These are phyloP conservation scores for Spirogloea muscicola DNA, from an alignment of 139 green algal genomes.

Conservation along the genomic window DNA sequence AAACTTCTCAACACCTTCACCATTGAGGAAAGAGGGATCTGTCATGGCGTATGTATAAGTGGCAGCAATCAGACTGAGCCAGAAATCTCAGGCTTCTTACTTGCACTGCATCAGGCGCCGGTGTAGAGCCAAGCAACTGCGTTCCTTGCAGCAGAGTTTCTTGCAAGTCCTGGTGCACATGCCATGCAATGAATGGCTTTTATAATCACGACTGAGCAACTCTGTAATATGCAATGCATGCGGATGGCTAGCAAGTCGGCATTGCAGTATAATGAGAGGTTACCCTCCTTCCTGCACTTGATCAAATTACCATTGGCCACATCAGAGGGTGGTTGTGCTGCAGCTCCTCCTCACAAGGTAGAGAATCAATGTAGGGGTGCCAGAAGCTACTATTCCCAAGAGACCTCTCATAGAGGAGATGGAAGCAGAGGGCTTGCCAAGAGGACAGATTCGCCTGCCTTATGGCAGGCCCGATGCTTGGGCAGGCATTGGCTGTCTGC, in stretches of 20 bases:
- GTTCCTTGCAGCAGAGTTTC: background rate
- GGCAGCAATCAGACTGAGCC: background rate
- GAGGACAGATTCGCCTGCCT: no score
- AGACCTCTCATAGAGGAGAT: conserved; percentile 27
- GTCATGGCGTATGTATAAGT: no score
- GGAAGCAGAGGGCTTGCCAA: conserved; percentile 33
- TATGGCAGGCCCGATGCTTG: no score
- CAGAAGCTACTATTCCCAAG: conserved; percentile 26
- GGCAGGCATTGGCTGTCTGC: no score
- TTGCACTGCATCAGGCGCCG: conserved; percentile 8
- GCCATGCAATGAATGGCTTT: background rate
- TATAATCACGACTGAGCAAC: background rate
- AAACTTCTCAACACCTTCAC: background rate
- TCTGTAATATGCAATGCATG: background rate
- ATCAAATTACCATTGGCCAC: background rate
- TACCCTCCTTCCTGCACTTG: background rate
- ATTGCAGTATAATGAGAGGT: conserved; percentile 10
- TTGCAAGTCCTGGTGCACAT: background rate
- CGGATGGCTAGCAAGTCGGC: background rate
- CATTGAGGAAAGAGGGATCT: background rate
- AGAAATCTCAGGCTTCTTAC: background rate
- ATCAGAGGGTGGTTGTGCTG: conserved; percentile 18
- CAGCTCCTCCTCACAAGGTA: conserved; percentile 12
- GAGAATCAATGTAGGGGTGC: conserved; percentile 16
- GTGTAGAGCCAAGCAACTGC: background rate